These are phyloP conservation scores for Oenanthe javanica DNA, from an alignment of 140 eudicot genomes.

Conservation along the genomic window DNA sequence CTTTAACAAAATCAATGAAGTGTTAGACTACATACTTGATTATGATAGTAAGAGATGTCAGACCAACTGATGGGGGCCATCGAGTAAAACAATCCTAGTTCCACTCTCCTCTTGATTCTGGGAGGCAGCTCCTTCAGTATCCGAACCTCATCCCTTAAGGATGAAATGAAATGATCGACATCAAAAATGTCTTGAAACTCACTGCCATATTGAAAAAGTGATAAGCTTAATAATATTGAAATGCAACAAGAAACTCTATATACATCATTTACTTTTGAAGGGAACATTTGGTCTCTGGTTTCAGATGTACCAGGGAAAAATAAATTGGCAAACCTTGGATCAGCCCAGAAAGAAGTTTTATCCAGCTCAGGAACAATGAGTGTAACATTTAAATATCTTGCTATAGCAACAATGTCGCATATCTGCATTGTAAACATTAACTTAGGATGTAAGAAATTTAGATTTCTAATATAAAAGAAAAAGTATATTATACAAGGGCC, in stretches of 20 bases:
- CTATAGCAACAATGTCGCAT: conserved; percentile 97
- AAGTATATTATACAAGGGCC: not conserved
- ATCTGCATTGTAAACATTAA: conserved; percentile 40
- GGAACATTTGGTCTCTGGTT: not conserved
- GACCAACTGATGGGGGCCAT: conserved; percentile 99
- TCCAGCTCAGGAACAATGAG: conserved; percentile 94
- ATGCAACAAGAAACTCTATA: not conserved
- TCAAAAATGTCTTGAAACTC: conserved; percentile 93
- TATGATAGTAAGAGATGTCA: conserved; percentile 80
- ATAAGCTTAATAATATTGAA: conserved; percentile 3
- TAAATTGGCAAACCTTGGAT: conserved; percentile 58
- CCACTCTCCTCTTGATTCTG: conserved; percentile 72
- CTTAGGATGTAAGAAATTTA: not conserved
- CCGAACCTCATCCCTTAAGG: conserved; percentile 94
- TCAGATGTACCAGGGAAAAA: not conserved
- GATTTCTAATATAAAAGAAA: not conserved
- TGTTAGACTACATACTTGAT: conserved; percentile 41
- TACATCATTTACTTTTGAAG: not conserved
- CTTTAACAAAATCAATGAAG: not conserved
- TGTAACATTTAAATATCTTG: conserved; percentile 88
- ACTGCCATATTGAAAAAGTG: conserved; percentile 34
- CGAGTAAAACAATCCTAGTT: conserved; percentile 52
- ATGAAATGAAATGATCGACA: conserved; percentile 79
- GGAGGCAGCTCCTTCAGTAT: conserved; percentile 83
- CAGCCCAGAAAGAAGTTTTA: conserved; percentile 94